These are phyloP conservation scores for Aspergillus quadrilineatus DNA, from an alignment of 2,329 filamentous ascomycete species.

Conservation along the genomic window DNA sequence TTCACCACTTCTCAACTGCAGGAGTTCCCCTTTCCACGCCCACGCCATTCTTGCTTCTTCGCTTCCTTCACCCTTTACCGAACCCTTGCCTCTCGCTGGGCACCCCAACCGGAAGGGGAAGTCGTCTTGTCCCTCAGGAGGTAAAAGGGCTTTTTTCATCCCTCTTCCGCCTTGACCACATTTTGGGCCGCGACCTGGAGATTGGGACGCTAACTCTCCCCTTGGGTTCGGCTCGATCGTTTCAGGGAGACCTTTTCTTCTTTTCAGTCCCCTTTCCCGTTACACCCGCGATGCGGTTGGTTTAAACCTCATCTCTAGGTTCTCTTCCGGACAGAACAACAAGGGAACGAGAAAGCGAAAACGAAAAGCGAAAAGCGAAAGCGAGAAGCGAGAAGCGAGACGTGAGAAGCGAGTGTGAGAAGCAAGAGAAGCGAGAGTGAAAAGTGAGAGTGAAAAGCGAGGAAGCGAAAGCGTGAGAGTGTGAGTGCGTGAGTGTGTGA, in stretches of 20 bases:
- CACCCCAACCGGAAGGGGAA: neutral
- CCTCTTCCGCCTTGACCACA: neutral
- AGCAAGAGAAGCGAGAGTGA: too few relatives aligned
- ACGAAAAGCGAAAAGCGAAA: too few relatives aligned
- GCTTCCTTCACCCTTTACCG: neutral
- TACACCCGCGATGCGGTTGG: constrained; percentile 21
- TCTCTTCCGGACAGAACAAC: constrained; percentile 12
- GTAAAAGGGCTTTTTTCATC: neutral
- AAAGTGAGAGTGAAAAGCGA: neutral
- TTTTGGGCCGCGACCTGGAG: constrained; percentile 5
- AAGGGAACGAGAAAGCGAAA: neutral
- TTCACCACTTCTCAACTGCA: constrained; percentile 15
- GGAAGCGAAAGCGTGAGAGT: neutral
- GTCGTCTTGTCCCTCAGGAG: neutral
- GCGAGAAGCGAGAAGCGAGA: neutral
- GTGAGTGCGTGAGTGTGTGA: neutral
- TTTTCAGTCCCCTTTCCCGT: neutral
- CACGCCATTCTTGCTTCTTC: neutral
- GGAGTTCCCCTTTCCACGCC: constrained; percentile 1
- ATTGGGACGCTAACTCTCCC: constrained; percentile 7
- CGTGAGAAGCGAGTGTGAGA: neutral
- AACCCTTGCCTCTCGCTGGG: neutral
- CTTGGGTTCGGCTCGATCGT: constrained; percentile 14
- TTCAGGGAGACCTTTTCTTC: constrained; percentile 8
- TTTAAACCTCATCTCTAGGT: constrained; percentile 12